Evolutionary conservation across 2,329 filamentous ascomycete genomes (phyloP), one percentile per base, ranked within the genome.

Genomic region (Raffaelea albimanens): DNA sequence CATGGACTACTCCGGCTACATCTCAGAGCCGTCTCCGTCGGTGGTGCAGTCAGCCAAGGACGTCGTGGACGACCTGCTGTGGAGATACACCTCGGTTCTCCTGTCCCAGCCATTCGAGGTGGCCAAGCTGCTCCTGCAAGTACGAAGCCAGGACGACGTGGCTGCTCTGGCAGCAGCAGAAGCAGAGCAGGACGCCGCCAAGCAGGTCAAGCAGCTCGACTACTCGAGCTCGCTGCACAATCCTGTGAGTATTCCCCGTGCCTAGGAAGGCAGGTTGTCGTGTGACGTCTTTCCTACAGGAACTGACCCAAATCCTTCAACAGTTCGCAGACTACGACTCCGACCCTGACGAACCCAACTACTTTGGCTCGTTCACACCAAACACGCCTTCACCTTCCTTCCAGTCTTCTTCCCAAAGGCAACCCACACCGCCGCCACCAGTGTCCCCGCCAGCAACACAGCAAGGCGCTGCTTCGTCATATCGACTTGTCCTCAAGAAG

Each of bases 61-160:
- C 53, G 69, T 95, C 51, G 61, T 95, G 43, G 89, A 97, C 61
- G 83, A 90, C 63, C 79, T 93, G 54, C 63, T 95, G 64, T 94
- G 90, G 82, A 91, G 93, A 62, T 98, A 98, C 68, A 85, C 83
- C 14, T 88, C 84, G 49, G 83, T 95, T 21, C 66, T 97, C 59
- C 82, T 95, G 62, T 85, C 88, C 46, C 93, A 98, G 67, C 93
- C 93, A 14, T 97, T 98, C 64, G 93, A 97, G 71, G 90, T 96
- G 49, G 89, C 91, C 60, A 97, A 96, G 75, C 93, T 84, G 14
- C 79, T 97, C 48, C 69, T 98, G 57, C 93, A 98, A 67, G 80
- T 89, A 45, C 80, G 75, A 54, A 67, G 65, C 52, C 77, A 82
- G 57, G 75, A 76, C 55, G 71, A 71, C 45, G 57, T 67, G 33